Percentiles rank a stretch among this genome's conserved stretches.
Conservation (phyloP, 805 yeast genomes). For the Kazachstania africana region DNA sequence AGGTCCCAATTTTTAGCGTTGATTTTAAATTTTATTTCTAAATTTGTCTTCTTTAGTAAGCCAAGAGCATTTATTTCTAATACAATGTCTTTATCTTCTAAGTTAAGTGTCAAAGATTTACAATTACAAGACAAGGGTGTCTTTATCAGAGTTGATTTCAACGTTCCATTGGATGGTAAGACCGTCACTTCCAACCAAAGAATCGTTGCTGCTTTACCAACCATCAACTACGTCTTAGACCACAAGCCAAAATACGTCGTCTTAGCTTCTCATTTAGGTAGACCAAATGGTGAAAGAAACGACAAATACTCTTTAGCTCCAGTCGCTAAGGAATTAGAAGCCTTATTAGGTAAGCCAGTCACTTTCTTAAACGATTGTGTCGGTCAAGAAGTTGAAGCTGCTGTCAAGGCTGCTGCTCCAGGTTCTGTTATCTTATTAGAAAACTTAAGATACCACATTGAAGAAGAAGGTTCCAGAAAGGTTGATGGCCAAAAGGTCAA, state of each 20-base stretch:
- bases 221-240: constrained; percentile 87
- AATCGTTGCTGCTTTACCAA: constrained; percentile 97
- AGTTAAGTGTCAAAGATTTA: constrained; percentile 85
- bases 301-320: constrained; percentile 87
- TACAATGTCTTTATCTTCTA: constrained; percentile 87
- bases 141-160: constrained; percentile 94
- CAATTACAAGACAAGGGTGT: constrained; percentile 83
- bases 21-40: too few species aligned
- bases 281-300: constrained; percentile 89
- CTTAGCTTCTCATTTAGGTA: constrained; percentile 93
- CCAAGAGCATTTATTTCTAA: too few species aligned
- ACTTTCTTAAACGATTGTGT: constrained; percentile 82
- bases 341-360: constrained; percentile 62
- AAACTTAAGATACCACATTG: constrained; percentile 96
- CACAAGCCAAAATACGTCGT: constrained; percentile 83
- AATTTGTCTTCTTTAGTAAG: too few species aligned
- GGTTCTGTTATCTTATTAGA: constrained; percentile 85
- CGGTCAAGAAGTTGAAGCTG: constrained; percentile 76
- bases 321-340: constrained; percentile 76
- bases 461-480: constrained; percentile 87
- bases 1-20: too few species aligned
- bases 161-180: constrained; percentile 87
- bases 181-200: constrained; percentile 98
- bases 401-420: constrained; percentile 56
- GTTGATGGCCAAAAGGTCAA: constrained; percentile 87